These are phyloP conservation scores for Tulasnella sp. DNA, from an alignment of 768 basidiomycete genomes.

Conservation along the genomic window DNA sequence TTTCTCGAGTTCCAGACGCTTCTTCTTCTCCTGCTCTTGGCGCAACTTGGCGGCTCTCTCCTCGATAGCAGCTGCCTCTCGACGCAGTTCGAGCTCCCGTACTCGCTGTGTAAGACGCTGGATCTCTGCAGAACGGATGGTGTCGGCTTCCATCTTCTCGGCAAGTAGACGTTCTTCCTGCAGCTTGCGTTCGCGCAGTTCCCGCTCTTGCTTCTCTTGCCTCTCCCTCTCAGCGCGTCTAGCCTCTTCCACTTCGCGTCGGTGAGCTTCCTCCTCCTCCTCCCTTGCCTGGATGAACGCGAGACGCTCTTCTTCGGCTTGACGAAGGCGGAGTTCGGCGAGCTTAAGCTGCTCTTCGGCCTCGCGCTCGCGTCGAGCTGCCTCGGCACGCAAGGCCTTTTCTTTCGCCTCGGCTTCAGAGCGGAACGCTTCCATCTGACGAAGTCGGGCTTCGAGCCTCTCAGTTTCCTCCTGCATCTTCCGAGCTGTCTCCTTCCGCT, in stretches of 20 bases:
- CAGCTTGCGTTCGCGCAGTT: constrained; percentile 12
- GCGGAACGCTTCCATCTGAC: constrained; percentile 23
- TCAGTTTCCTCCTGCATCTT: constrained; percentile 17
- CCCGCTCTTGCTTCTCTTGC: background rate
- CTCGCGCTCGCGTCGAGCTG: constrained; percentile 7
- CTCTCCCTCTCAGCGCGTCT: background rate
- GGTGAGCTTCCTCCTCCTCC: constrained; percentile 12
- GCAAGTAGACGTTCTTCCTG: constrained; percentile 19
- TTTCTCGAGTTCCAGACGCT: constrained; percentile 14
- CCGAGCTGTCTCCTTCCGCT: background rate
- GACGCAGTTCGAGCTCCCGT: constrained; percentile 27
- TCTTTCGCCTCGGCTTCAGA: constrained; percentile 9
- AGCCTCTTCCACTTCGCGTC: background rate
- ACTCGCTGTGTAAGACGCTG: constrained; percentile 17
- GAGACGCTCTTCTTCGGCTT: constrained; percentile 27
- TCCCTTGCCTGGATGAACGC: background rate
- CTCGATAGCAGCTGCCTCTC: constrained; percentile 26
- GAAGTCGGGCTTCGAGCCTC: background rate
- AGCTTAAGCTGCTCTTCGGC: constrained; percentile 20
- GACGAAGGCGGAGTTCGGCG: background rate
- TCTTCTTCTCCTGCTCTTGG: constrained; percentile 8
- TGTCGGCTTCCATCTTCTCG: constrained; percentile 16
- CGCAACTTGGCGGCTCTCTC: constrained; percentile 19
- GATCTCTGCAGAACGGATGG: constrained; percentile 20
- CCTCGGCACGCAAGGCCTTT: background rate